Base-by-base conservation (phyloP, 441 rosid species). In the Corymbia citriodora region DNA sequence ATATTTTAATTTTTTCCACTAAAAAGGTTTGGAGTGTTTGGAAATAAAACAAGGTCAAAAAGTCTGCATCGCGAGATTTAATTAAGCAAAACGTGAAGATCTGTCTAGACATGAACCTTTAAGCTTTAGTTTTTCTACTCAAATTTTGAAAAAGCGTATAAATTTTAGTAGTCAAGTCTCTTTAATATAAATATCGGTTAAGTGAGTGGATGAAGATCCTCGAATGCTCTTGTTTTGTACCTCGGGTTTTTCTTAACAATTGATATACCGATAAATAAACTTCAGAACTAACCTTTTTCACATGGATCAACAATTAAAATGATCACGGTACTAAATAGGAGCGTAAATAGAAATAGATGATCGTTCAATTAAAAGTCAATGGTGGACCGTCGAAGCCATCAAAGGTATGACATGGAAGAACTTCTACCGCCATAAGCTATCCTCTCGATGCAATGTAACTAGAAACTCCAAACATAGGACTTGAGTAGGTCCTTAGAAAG, bases 1-100 rank as follows among this genome's bases (percentile, higher is more conserved):
- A 57, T 57, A 57, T 57, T 23, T 29, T 59, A 0, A 0, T 59
- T 59, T 25, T 59, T 25, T 59, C 18, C 7, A 29, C 65, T 29
- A 25, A 59, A 59, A 59, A 59, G 65, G 65, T 25, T 59, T 7
- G 1, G 29, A 10, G 11, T 14, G 25, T 59, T 59, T 25, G 65
- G 25, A 9, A 59, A 9, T 0, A 59, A 25, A 25, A 59, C 10
- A 59, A 59, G 10, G 65, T 59, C 65, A 10, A 59, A 25, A 59
- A 23, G 7, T 7, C 0, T 25, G 14, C n/a, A 59, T 2, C 65
- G 1, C 10, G 2, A 59, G 14, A 59, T 59, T 59, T 59, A 59
- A 25, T 5, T 25, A 59, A 10, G n/a, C 6, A 12, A 25, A 25
- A 59, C 23, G 14, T 59, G 3, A 59, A 59, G 63, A 59, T 21